Evolutionary conservation across 202 grass and related monocot species (phyloP), one percentile per base, ranked within the genome.

Genomic region (Miscanthus sacchariflorus): DNA sequence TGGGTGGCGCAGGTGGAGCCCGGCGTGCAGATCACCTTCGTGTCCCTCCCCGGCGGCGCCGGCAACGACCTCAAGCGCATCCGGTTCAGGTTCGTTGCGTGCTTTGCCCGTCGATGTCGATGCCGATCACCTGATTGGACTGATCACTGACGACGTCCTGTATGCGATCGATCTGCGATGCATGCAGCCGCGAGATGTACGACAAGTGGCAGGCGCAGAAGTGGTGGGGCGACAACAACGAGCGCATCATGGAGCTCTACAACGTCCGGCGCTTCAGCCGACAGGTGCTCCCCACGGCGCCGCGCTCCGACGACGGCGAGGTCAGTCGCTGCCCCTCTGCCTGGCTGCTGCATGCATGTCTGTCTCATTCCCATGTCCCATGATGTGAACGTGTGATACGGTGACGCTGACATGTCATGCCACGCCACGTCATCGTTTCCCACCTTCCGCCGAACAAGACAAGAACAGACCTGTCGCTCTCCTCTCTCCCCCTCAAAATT

Each of bases 191-290:
- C 19, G 93, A 95, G 87, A 95, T 95, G 87, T 95, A 88, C 50
- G 88, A 95, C 87, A 95, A 93, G 87, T 93, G 87, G 93, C 93
- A 93, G 83, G 93, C 93, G 48, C 93, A 95, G 87, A 93, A 87
- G 65, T 95, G 89, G 94, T 93, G 91, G 94, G 90, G 88, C 52
- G 94, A 96, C 68, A 93, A 96, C 90, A 93, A 87, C 83, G 94
- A 96, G 48, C 84, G 94, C 8, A 90, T 96, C 90, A 93, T 96
- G 91, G 94, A 96, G 91, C 91, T 96, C 43, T 96, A 96, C 90
- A 96, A 96, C 80, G 94, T 96, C 6, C 91, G 90, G 4, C 86
- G 89, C 48, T 91, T 95, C 78, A 91, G 74, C 86, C 80, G 90
- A 9, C 94, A 96, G 72, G 94, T 87, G 24, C 85, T 93, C 54